phyloP scores from a whole-genome alignment of 1,284 basidiomycete genomes.

The Rhizoctonia solani region DNA sequence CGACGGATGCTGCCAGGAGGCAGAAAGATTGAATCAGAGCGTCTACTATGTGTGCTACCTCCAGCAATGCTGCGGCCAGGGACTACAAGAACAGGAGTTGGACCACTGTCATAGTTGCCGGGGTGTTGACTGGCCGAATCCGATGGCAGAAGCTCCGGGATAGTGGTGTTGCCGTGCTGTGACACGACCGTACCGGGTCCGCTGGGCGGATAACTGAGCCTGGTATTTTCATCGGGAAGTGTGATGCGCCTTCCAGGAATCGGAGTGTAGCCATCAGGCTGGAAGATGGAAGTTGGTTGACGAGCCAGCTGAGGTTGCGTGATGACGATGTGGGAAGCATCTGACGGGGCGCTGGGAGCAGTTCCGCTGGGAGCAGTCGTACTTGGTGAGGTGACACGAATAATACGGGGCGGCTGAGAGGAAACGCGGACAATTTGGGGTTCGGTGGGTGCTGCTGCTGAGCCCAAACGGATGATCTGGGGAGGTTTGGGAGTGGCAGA shows the following conservation, averaged over 20 bases:
- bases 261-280: constrained; percentile 1
- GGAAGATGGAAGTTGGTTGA: constrained; percentile 7
- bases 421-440: constrained; percentile 29
- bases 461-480: constrained; percentile 24
- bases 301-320: neutral
- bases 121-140: constrained; percentile 23
- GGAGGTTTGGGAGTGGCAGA: constrained; percentile 19
- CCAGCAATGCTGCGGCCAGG: neutral
- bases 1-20: constrained; percentile 17
- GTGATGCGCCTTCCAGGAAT: neutral
- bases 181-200: constrained; percentile 3
- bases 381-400: constrained; percentile 29
- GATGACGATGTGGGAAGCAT: constrained; percentile 20
- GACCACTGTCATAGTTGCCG: constrained; percentile 5
- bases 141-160: neutral
- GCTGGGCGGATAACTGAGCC: constrained; percentile 17
- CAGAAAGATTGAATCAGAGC: constrained; percentile 9
- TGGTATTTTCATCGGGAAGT: neutral
- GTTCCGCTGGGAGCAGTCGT: too few species aligned
- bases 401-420: constrained; percentile 16
- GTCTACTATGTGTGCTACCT: neutral
- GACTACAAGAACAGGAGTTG: neutral
- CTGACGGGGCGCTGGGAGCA: constrained; percentile 2
- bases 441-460: constrained; percentile 19
- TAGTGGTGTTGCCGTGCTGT: constrained; percentile 1